Evolutionary conservation across 2,329 filamentous ascomycete species (phyloP).

Genomic region (Chalara sp.): DNA sequence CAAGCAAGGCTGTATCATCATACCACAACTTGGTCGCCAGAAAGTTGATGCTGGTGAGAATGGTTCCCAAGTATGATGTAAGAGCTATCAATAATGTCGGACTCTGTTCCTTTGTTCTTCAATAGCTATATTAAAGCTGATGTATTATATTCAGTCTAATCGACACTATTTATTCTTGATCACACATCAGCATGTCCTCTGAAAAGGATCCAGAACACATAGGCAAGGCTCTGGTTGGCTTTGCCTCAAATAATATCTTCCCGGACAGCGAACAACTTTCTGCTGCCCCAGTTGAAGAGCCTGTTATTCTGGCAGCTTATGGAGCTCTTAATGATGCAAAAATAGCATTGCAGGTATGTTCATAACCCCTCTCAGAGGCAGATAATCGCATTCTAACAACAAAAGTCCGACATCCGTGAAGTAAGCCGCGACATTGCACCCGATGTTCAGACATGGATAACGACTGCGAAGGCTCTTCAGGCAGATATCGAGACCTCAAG

Average conservation of each 20-base stretch:
- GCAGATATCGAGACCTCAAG: slow-evolving; percentile 78
- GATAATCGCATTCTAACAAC: not conserved
- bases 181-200: slow-evolving; percentile 18
- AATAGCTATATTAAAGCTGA: too few relatives aligned
- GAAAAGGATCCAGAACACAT: slow-evolving; percentile 21
- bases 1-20: too few relatives aligned
- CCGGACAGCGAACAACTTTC: slow-evolving; percentile 40
- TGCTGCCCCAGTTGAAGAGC: slow-evolving; percentile 15
- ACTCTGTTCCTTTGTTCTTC: too few relatives aligned
- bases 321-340: slow-evolving; percentile 36
- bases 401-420: slow-evolving; percentile 54
- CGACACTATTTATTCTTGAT: too few relatives aligned
- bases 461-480: slow-evolving; percentile 76
- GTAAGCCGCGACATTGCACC: slow-evolving; percentile 72
- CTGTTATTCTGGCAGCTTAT: slow-evolving; percentile 35
- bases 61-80: too few relatives aligned
- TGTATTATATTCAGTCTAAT: too few relatives aligned
- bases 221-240: slow-evolving; percentile 57
- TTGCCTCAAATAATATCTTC: slow-evolving; percentile 42
- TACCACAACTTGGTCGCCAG: too few relatives aligned
- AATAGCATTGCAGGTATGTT: slow-evolving; percentile 36
- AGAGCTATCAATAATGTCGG: too few relatives aligned
- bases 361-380: not conserved
- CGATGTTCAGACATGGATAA: slow-evolving; percentile 81
- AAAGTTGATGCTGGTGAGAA: too few relatives aligned